Evolutionary conservation across 495 filamentous ascomycete genomes (phyloP), one percentile per base, ranked within the genome.

Genomic region (Lophium mytilinum): DNA sequence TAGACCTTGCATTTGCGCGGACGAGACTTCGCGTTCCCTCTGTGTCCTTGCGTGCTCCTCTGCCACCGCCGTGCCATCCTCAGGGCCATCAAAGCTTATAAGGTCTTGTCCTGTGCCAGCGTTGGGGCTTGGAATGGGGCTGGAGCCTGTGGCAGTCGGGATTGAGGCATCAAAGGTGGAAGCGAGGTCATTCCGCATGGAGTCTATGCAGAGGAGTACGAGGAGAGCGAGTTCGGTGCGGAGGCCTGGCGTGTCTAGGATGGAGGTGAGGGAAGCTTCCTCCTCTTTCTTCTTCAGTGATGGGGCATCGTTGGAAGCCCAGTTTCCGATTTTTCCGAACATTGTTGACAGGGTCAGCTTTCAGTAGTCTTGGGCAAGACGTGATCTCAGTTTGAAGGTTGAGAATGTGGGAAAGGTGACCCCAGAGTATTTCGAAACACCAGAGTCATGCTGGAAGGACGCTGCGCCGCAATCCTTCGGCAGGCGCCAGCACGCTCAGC

Each of bases 121-220:
- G 19, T 61, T 42, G 1, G 48, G 50, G 45, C 65, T 65, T 33
- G 36, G 4, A 19, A 60, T 18, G 12, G 49, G 45, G n/a, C 53
- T 33, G 36, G 62, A 33, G 40, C 46, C 51, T 7, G 53, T 55
- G n/a, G 65, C 45, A 21, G 63, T 43, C 14, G 41, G 30, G 51
- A 72, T 60, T 39, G 60, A 59, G 1, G 72, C 58, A 46, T 74
- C 72, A 52, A 74, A 74, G 12, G 66, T 68, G 21, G 67, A 66
- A 21, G 58, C 37, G 48, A 73, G 55, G 34, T 59, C 51, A 37
- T 56, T 60, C 4, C 71, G 69, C 72, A 74, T 74, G 1, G 58
- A 46, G 51, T 69, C 69, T n/a, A 71, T 69, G 46, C 66, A 70
- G 19, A 71, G 62, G 8, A 69, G 68, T n/a, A 74, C 55, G 8